A percentile compares a stretch with the other conserved stretches of the same genome.
Evolutionary conservation across 805 yeast genomes (phyloP).

Genomic region (Cyberlindnera sargentensis): DNA sequence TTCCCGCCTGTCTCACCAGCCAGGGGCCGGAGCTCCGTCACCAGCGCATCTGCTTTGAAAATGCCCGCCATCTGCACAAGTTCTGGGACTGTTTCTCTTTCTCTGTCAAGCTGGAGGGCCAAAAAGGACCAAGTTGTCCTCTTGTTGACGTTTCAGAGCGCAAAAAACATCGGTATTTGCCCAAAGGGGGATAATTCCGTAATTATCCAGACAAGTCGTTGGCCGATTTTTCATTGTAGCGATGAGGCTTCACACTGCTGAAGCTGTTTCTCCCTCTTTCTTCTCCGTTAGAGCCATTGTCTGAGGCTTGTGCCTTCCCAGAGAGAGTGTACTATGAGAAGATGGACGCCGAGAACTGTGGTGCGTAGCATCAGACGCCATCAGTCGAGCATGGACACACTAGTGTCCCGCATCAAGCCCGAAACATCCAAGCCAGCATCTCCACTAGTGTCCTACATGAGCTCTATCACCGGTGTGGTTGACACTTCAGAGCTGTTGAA

Average conservation of each 20-base stretch:
- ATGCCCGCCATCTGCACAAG: not conserved
- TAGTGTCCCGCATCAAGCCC: slow-evolving; percentile 3
- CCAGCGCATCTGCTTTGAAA: not conserved
- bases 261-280: no score
- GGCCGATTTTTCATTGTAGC: no score
- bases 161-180: no score
- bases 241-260: no score
- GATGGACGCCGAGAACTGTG: not conserved
- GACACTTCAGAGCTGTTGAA: not conserved
- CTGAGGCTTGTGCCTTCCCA: no score
- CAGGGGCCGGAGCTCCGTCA: not conserved
- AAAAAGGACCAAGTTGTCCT: no score
- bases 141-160: not conserved
- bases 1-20: no score
- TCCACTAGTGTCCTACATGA: slow-evolving; percentile 2
- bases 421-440: slow-evolving; percentile 1
- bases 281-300: no score
- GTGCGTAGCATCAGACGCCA: not conserved
- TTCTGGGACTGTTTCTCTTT: no score
- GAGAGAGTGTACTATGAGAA: not conserved
- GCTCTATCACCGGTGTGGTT: not conserved
- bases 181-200: no score
- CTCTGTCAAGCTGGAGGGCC: no score
- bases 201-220: no score
- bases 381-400: slow-evolving; percentile 1